Conservation (phyloP, 1,284 basidiomycete species). For the Cryptococcus sp. region DNA sequence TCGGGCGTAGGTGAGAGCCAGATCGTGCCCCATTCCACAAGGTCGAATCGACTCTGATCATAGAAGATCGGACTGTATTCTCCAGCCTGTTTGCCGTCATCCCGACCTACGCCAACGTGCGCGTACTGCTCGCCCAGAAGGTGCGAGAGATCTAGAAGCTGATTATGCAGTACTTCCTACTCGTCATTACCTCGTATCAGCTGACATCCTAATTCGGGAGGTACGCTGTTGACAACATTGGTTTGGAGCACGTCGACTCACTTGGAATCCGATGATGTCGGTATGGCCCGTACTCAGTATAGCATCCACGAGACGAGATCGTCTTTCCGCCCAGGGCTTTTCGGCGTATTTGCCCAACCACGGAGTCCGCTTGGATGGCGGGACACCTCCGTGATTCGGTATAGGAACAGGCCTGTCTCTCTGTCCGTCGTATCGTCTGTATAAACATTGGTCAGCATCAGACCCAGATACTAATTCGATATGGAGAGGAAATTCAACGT, state of each 20-base stretch:
- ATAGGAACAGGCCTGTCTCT: constrained; percentile 33
- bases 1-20: constrained; percentile 48
- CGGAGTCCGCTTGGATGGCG: constrained; percentile 7
- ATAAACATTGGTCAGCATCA: not conserved
- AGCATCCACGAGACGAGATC: constrained; percentile 42
- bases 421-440: constrained; percentile 40
- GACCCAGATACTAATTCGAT: not conserved
- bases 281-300: constrained; percentile 32
- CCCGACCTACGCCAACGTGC: constrained; percentile 66
- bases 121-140: constrained; percentile 60
- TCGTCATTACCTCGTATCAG: not conserved
- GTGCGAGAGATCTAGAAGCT: constrained; percentile 62
- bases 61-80: constrained; percentile 69
- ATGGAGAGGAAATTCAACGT: constrained; percentile 12
- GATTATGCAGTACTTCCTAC: constrained; percentile 62
- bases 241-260: constrained; percentile 6
- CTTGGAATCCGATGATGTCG: constrained; percentile 54
- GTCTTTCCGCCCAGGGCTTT: constrained; percentile 44
- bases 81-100: constrained; percentile 62
- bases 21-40: constrained; percentile 40
- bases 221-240: not conserved
- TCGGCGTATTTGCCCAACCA: constrained; percentile 25
- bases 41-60: constrained; percentile 52
- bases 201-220: not conserved
- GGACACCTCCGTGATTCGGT: constrained; percentile 27